These are phyloP conservation scores for Colletotrichum orbiculare DNA, from an alignment of 2,329 filamentous ascomycete species.

Conservation along the genomic window DNA sequence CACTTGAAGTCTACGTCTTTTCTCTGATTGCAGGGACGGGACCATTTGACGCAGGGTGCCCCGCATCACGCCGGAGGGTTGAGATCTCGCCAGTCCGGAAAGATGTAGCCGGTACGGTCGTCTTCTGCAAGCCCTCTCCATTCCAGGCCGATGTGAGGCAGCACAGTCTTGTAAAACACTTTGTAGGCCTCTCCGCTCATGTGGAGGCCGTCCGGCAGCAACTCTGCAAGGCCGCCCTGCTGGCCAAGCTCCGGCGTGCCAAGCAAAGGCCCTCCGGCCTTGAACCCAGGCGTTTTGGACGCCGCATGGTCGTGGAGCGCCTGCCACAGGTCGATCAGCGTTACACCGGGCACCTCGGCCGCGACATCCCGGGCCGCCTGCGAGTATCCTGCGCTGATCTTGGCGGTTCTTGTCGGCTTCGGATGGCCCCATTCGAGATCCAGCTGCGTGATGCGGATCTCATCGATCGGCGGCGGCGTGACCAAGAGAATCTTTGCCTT, in stretches of 20 bases:
- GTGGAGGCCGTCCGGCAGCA: slow-evolving; percentile 70
- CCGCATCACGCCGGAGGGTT: slow-evolving; percentile 28
- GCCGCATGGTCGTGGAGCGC: slow-evolving; percentile 79
- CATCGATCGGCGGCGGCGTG: slow-evolving; percentile 85
- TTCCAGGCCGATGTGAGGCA: slow-evolving; percentile 59
- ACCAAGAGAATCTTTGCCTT: slow-evolving; percentile 80
- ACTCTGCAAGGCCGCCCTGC: slow-evolving; percentile 60
- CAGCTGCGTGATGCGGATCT: slow-evolving; percentile 69
- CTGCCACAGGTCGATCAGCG: slow-evolving; percentile 83
- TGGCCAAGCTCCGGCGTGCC: slow-evolving; percentile 62
- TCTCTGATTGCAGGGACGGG: too few species aligned
- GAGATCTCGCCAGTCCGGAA: slow-evolving; percentile 60
- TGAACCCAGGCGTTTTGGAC: slow-evolving; percentile 66
- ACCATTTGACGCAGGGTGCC: neutral
- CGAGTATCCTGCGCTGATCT: slow-evolving; percentile 67
- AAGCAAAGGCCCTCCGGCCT: slow-evolving; percentile 59
- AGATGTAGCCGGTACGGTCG: slow-evolving; percentile 53
- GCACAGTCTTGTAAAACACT: slow-evolving; percentile 61
- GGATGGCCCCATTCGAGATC: slow-evolving; percentile 58
- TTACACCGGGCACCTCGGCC: slow-evolving; percentile 72
- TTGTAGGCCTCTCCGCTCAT: slow-evolving; percentile 65
- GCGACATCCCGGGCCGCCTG: slow-evolving; percentile 74
- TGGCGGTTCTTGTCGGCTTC: slow-evolving; percentile 56
- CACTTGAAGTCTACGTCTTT: too few species aligned
- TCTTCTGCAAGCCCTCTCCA: slow-evolving; percentile 50